Evolutionary conservation across 2,329 filamentous ascomycete species (phyloP), one percentile per base, ranked within the genome.

Genomic region (Epichloe bromicola): DNA sequence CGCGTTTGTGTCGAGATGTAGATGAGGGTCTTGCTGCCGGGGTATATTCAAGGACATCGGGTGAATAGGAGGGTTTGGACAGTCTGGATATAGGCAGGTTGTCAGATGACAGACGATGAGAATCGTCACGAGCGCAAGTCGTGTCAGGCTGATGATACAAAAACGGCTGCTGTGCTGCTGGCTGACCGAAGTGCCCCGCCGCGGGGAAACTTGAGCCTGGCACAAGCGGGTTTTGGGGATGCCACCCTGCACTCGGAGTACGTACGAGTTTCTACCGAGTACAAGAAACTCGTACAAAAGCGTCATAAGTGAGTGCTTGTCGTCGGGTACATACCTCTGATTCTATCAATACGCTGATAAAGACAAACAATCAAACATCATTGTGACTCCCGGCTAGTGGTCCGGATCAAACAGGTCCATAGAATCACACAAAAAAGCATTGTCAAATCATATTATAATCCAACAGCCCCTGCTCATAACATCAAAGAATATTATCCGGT

Each of bases 91-190:
- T 37, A 23, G 47, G 19, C 17, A 15, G 51, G 51, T 40, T 49
- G 57, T 60, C 58, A 60, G 56, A 55, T 60, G 59, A 60, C 56
- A 23, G 36, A 12, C 30, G 5, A 38, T 30, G 38, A 50, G 50
- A 26, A 30, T 51, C 52, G 56, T 59, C 56, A 59, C 56, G 57
- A 56, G 57, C 52, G 51, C 48, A 23, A 26, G 33, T 19, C 12
- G 42, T 50, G 30, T 45, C 47, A 53, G 53, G 55, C 56, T 48
- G 55, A 55, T 58, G 57, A 48, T 38, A 36, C 17, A n/a, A 20
- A n/a, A 20, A 39, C 34, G 34, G 10, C 37, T 20, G 33, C 4
- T 54, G 50, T 41, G 42, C 47, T 44, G 42, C 49, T 49, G 40
- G 44, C 30, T 36, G 23, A 45, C 11, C 48, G 23, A 17, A 45